Evolutionary conservation across 805 yeast species (phyloP), one percentile per base, ranked within the genome.

Genomic region (Teunomyces stri): DNA sequence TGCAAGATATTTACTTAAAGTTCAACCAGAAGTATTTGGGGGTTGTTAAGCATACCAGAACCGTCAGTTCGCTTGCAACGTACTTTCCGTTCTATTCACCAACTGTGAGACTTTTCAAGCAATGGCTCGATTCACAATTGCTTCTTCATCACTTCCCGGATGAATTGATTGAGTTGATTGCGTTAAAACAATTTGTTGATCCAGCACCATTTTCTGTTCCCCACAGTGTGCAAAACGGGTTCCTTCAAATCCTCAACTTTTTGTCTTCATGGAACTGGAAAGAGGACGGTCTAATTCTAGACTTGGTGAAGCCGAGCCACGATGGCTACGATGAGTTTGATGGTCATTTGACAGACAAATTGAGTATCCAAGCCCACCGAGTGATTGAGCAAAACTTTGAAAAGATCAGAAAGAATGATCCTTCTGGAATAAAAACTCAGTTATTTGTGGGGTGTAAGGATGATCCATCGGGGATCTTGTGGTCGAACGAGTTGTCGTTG

Each of bases 181-280:
- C 90, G 3, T 71, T 90, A 51, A 83, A 86, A 56, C 88, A 89
- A 15, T 94, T 92, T 69, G 85, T 89, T 40, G 95, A 90, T 60
- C 84, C 91, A 6, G 83, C 87, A 0, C 96, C 97, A n/a, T 91
- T 79, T 68, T 75, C 81, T 1, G 77, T 81, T 1, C 98, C 99
- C 3, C 80, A 85, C 22, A 83, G 92, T 46, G 82, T 85, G 6
- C 84, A 82, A 51, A 78, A 85, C 46, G 99, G 96, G 5, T 89
- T 94, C 61, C 69, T 88, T 49, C 83, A 94, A 49, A 78, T 84
- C 10, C 62, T 94, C 33, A 72, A 79, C 41, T 87, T 85, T 57
- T 64, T 94, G 39, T 77, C 96, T 21, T 68, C 68, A 37, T 94
- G 99, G 99, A 90, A 94, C 64, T 94, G 99, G 99, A 85, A 81